A percentile compares a stretch with the other conserved stretches of the same genome.
These are phyloP conservation scores for Lyophyllum atratum DNA, from an alignment of 768 basidiomycete species.

Conservation along the genomic window DNA sequence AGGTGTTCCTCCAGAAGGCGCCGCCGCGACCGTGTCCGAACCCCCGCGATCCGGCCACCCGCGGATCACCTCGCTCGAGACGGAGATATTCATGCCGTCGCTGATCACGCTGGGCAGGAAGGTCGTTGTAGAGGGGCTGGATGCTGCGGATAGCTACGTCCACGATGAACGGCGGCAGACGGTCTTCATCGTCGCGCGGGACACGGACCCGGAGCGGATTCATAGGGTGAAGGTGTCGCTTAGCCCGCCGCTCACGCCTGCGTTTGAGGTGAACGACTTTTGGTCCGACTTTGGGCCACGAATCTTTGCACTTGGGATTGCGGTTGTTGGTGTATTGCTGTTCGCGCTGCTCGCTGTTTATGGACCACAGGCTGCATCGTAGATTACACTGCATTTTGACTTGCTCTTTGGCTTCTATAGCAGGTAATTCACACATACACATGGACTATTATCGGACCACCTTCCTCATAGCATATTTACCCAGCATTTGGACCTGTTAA, in stretches of 20 bases:
- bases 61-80: slow-evolving; percentile 54
- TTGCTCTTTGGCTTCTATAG: background rate
- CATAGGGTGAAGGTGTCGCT: slow-evolving; percentile 59
- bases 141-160: slow-evolving; percentile 46
- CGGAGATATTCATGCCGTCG: slow-evolving; percentile 83
- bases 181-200: slow-evolving; percentile 59
- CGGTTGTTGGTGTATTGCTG: slow-evolving; percentile 21
- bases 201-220: slow-evolving; percentile 42
- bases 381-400: background rate
- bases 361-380: background rate
- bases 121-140: slow-evolving; percentile 60
- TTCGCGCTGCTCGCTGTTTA: background rate
- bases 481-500: too few species aligned
- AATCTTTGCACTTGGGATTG: slow-evolving; percentile 19
- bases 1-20: slow-evolving; percentile 8
- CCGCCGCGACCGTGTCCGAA: slow-evolving; percentile 23
- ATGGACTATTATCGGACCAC: background rate
- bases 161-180: slow-evolving; percentile 76
- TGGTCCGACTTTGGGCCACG: slow-evolving; percentile 56
- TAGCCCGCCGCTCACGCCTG: slow-evolving; percentile 48
- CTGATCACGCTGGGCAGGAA: slow-evolving; percentile 56
- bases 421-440: background rate
- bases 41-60: slow-evolving; percentile 44
- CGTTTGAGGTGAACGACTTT: slow-evolving; percentile 62
- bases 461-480: too few species aligned